Evolutionary conservation across 2,329 filamentous ascomycete species (phyloP), one percentile per base, ranked within the genome.

Genomic region (Stagonosporopsis rhizophila): DNA sequence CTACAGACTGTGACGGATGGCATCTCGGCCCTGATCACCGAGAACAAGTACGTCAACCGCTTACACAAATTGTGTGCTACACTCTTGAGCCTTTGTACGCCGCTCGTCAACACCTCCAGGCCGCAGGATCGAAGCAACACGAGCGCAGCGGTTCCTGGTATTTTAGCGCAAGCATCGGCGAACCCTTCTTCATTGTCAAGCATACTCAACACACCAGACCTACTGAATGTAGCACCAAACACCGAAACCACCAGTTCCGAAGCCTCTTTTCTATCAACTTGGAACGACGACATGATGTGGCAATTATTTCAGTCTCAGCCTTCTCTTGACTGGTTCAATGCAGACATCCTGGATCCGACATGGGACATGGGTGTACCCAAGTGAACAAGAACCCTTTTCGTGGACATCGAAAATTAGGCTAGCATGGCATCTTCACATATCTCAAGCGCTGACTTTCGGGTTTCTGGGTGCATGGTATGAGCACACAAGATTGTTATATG

Each of bases 251-350:
- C 32, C 3, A 40, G 35, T 15, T 25, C 49, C 6, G 51, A 60
- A 30, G 49, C 17, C 9, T 58, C 61, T 8, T 34, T 67, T n/a
- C 40, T 48, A 38, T 69, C 63, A 23, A 65, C 64, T 2, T 73
- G 69, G 65, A 66, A 70, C 6, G 70, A 74, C 22, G 69, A 73
- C 28, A 71, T 73, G 68, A 71, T 73, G 67, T 70, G 62, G 65
- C 69, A 71, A 44, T 51, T 74, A 35, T 74, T 74, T 41, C 69
- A 73, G 44, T 67, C 64, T 8, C 70, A 74, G 27, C 72, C 72
- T 9, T 72, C 67, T 7, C 52, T 74, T 19, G 70, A 74, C 20
- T 74, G 72, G 72, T 72, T 74, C 48, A 71, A 72, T 19, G 64
- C 70, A 4, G 69, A 73, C 19, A 69, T 74, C 17, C 40, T 73